Percentiles rank a stretch among this genome's conserved stretches.
These are phyloP conservation scores for Cnidoscolus chayamansa DNA, from an alignment of 441 rosid species.

Conservation along the genomic window DNA sequence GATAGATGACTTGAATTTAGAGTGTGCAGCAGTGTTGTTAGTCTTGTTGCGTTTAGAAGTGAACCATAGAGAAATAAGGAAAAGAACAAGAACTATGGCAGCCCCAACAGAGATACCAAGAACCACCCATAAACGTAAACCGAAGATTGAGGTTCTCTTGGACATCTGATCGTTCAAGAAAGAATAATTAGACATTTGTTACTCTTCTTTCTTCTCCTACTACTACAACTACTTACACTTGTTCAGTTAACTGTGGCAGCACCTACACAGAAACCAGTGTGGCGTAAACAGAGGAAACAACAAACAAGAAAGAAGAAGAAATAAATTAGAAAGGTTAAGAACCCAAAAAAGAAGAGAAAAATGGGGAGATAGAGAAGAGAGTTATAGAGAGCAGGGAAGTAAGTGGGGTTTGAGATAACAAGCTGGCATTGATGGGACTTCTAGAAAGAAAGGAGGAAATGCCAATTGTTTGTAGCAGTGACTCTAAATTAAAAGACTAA, in stretches of 20 bases:
- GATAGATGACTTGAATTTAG: slow-evolving; percentile 18
- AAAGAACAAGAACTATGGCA: slow-evolving; percentile 55
- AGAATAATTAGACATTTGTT: slow-evolving; percentile 43
- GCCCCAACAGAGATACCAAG: slow-evolving; percentile 54
- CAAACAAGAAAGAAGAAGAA: neutral
- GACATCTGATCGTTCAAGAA: slow-evolving; percentile 45
- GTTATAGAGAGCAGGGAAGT: neutral
- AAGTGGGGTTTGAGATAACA: too few species aligned
- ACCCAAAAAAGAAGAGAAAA: neutral
- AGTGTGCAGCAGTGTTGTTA: slow-evolving; percentile 23
- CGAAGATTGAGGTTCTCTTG: slow-evolving; percentile 51
- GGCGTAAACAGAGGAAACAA: neutral
- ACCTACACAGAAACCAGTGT: too few species aligned
- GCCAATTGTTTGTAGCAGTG: too few species aligned
- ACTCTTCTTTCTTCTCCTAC: neutral
- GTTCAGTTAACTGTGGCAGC: neutral
- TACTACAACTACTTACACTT: neutral
- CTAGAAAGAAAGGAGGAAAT: neutral
- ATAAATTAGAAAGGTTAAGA: neutral
- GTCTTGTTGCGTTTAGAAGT: slow-evolving; percentile 40
- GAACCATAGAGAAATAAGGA: slow-evolving; percentile 52
- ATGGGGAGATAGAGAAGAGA: neutral
- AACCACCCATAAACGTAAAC: slow-evolving; percentile 50
- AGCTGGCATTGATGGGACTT: slow-evolving; percentile 23
- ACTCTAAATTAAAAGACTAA: neutral